phyloP scores from a whole-genome alignment of 1,139 yeast species.

The Saccharomyces hybrid region DNA sequence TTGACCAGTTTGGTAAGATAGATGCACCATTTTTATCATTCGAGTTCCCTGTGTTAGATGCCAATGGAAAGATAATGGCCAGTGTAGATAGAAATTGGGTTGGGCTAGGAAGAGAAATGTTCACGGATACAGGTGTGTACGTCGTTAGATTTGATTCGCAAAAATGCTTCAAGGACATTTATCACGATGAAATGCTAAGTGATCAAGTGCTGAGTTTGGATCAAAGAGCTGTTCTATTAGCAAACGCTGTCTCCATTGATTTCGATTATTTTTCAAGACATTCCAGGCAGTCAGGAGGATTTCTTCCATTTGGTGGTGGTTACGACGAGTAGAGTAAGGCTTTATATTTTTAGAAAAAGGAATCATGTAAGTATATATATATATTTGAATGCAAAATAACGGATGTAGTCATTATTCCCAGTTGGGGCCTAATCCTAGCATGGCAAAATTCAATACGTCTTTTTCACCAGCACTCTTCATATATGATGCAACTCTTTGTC shows the following conservation, averaged over 20 bases:
- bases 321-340: slow-evolving; percentile 22
- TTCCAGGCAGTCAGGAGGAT: slow-evolving; percentile 48
- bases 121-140: slow-evolving; percentile 92
- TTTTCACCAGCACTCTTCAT: slow-evolving; percentile 54
- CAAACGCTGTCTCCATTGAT: slow-evolving; percentile 84
- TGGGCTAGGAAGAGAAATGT: slow-evolving; percentile 83
- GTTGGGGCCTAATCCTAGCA: slow-evolving; percentile 60
- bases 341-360: slow-evolving; percentile 12
- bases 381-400: neutral
- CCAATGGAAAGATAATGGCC: slow-evolving; percentile 52
- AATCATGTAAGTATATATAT: neutral
- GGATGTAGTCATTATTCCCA: slow-evolving; percentile 32
- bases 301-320: slow-evolving; percentile 35
- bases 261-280: slow-evolving; percentile 92
- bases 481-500: slow-evolving; percentile 55
- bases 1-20: slow-evolving; percentile 56
- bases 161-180: slow-evolving; percentile 23
- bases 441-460: slow-evolving; percentile 54
- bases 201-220: slow-evolving; percentile 48
- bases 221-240: slow-evolving; percentile 78
- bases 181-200: slow-evolving; percentile 21
- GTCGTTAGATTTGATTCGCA: slow-evolving; percentile 76
- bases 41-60: slow-evolving; percentile 70
- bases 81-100: slow-evolving; percentile 91
- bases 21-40: slow-evolving; percentile 84